Evolutionary conservation across 129 eudicot species (phyloP), one percentile per base, ranked within the genome.

Genomic region (Kitagawia praeruptora): DNA sequence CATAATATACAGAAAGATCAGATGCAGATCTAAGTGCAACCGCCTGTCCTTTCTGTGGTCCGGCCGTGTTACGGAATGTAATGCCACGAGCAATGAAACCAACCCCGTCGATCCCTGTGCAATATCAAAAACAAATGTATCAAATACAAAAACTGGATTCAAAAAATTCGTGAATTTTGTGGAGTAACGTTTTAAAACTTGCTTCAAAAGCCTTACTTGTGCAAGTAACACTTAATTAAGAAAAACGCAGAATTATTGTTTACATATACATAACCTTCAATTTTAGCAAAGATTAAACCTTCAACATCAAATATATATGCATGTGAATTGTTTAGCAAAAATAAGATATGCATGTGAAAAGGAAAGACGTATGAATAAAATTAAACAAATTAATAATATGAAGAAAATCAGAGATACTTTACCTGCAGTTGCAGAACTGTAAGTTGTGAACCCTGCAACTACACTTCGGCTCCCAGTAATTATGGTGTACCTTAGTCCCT

Each of bases 21-120:
- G 93, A 80, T 42, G 82, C 56, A 6, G 93, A 87, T 14, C 83
- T 78, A 5, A 91, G 83, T 10, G 93, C 93, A 66, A 91, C 93
- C 2, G 97, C 97, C 80, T 89, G 93, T 80, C 82, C 81, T 75
- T 84, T 84, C 25, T 86, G 80, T 45, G 91, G 92, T 19, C 93
- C 97, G 3, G 90, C 97, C 0, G 92, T 87, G 85, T 91, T 91
- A 14, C 87, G 89, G 80, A 91, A 86, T 45, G 97, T 89, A 54
- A 91, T 89, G 61, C 83, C 97, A 1, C 85, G 93, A 0, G 93
- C 97, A 0, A 91, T 83, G 83, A 91, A 91, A 34, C 90, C 94
- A 0, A 85, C 81, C 3, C 93, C 93, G 46, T 84, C 81, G 42
- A 91, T 87, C 70, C 41, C 96, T 87, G 79, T 8, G 63, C 31